A percentile compares a stretch with the other conserved stretches of the same genome.
Conservation (phyloP, 2,329 filamentous ascomycete species). For the Paraphaeosphaeria sporulosa region DNA sequence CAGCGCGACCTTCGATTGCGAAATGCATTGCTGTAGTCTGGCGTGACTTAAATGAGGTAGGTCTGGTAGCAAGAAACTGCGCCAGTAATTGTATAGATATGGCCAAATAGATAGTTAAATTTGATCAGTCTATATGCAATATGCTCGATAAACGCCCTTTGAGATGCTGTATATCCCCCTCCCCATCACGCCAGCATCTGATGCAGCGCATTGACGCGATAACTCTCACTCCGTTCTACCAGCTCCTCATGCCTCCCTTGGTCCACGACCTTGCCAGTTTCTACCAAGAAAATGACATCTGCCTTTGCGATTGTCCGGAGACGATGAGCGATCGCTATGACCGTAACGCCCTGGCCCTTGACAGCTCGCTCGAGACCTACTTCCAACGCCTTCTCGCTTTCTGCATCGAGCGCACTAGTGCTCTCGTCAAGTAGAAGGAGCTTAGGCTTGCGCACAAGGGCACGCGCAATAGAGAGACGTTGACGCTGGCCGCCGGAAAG, state of each 20-base stretch:
- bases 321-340: slow-evolving; percentile 56
- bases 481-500: slow-evolving; percentile 55
- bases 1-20: background rate
- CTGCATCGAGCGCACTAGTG: slow-evolving; percentile 53
- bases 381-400: slow-evolving; percentile 52
- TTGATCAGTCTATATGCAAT: slow-evolving; percentile 3
- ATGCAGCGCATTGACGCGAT: slow-evolving; percentile 59
- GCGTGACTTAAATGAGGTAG: no score
- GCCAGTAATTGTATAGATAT: no score
- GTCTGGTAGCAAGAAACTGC: no score
- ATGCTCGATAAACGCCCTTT: slow-evolving; percentile 11
- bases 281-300: slow-evolving; percentile 56
- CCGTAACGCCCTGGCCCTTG: slow-evolving; percentile 46
- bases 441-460: slow-evolving; percentile 52
- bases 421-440: slow-evolving; percentile 53
- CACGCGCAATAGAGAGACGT: slow-evolving; percentile 53
- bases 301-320: slow-evolving; percentile 52
- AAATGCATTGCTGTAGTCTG: no score
- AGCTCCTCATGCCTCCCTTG: slow-evolving; percentile 59
- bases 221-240: slow-evolving; percentile 57
- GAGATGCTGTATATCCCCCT: background rate
- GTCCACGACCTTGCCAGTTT: slow-evolving; percentile 58
- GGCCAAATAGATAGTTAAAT: background rate
- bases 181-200: slow-evolving; percentile 52
- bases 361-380: slow-evolving; percentile 49